Evolutionary conservation across 1,284 basidiomycete genomes (phyloP), one percentile per base, ranked within the genome.

Genomic region (Malassezia equina): DNA sequence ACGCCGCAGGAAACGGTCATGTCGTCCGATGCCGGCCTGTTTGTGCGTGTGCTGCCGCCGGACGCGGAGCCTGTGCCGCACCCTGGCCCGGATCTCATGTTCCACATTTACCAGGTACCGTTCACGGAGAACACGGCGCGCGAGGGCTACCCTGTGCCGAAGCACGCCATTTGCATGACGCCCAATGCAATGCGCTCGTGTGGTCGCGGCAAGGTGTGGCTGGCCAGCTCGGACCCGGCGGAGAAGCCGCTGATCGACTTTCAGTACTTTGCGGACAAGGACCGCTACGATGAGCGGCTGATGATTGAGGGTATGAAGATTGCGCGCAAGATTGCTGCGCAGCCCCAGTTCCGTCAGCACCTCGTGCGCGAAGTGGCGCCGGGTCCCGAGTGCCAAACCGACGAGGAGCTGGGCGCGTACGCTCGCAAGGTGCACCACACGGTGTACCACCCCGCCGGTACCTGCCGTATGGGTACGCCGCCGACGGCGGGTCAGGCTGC

Each of bases 271-370:
- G 78, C 73, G 47, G 74, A 76, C 50, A 51, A 78, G 45, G 70
- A 79, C 39, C 71, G 76, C 48, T 77, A 80, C 62, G 80, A 81
- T 73, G 66, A 71, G 65, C 62, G 73, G 29, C 64, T 79, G 11
- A 64, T 81, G 47, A 70, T 81, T 21, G 80, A 82, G 61, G 76
- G 76, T 21, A 69, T 81, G 60, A 82, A 82, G 60, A 80, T 79
- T 58, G 75, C 76, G 4, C 68, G 80, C 17, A 75, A 71, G 41
- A 70, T 82, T 33, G 71, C 75, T 0, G 55, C 78, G 12, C 75
- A 75, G 7, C 74, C 76, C 40, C 80, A 80, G 0, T 76, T 80
- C 64, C 65, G 66, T 39, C 55, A 68, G 48, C 73, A 75, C 51
- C 58, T 75, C 3, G 56, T 75, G 55, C 67, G 84, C 71, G 75